A percentile compares a stretch with the other conserved stretches of the same genome.
Evolutionary conservation across 257 asterid species (phyloP).

Genomic region (Ligustrum vulgare): DNA sequence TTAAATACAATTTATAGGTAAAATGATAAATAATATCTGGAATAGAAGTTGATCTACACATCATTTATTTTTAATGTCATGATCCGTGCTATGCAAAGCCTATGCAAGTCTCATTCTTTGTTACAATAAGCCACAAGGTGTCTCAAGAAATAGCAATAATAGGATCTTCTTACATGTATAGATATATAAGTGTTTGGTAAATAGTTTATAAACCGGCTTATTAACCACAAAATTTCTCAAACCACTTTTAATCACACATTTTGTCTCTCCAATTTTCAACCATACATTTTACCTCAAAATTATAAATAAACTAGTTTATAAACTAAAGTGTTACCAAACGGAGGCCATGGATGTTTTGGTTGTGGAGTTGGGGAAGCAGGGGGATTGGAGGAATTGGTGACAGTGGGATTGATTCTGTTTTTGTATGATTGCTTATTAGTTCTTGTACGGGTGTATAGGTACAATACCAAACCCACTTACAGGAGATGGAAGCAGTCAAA

Average conservation of each 20-base stretch:
- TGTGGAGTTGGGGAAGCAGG: background rate
- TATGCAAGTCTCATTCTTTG: background rate
- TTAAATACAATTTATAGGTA: background rate
- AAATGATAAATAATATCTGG: background rate
- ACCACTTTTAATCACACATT: too few relatives aligned
- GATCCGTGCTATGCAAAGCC: background rate
- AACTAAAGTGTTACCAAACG: too few relatives aligned
- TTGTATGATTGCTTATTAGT: constrained; percentile 20
- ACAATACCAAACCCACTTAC: constrained; percentile 74
- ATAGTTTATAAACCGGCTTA: too few relatives aligned
- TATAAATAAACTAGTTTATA: too few relatives aligned
- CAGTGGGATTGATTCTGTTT: constrained; percentile 2
- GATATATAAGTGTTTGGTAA: too few relatives aligned
- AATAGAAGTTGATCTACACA: background rate
- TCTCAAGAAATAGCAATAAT: background rate
- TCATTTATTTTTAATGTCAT: background rate
- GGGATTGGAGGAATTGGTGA: background rate
- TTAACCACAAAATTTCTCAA: too few relatives aligned
- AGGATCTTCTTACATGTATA: background rate
- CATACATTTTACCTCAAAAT: too few relatives aligned
- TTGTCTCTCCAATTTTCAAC: too few relatives aligned
- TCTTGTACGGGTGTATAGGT: constrained; percentile 44
- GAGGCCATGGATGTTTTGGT: background rate
- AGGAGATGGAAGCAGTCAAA: constrained; percentile 95
- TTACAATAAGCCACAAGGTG: background rate